Base-by-base conservation (phyloP, 2,329 filamentous ascomycete genomes). In the Tolypocladium cylindrosporum region DNA sequence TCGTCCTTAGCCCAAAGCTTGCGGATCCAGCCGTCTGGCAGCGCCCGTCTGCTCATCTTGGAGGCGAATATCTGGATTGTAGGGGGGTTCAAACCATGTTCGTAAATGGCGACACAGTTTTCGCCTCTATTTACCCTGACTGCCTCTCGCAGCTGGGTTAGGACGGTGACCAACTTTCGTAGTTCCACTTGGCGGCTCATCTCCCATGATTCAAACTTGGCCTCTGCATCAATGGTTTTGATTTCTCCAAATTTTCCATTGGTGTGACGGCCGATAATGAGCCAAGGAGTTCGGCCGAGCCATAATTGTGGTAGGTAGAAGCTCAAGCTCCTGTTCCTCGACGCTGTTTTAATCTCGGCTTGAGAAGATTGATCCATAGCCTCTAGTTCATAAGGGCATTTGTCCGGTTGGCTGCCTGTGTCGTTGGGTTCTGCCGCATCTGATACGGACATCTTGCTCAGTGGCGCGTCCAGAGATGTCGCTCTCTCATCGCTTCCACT, bases 201-300 rank as follows among this genome's bases (percentile, higher is more conserved):
- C 19, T 41, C 40, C 40, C 40, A 41, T 3, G 40, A 41, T 9
- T 7, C 9, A 41, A 41, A 41, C 16, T 9, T 1, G 14, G 14
- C 19, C 19, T 5, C 19, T 41, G 40, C 40, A 9, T 41, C 40
- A 16, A 41, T 41, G 16, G 19, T 9, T 16, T 8, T 41, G 40
- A 16, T 41, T 16, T 41, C 5, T 6, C 19, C 14, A n/a, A 41
- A 41, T 16, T 41, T 55, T 10, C 66, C 66, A 0, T 63, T 8
- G 1, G 4, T 14, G 55, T 69, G 66, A 0, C 42, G 24, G 9
- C 63, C 66, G 1, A 45, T 55, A 10, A 69, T 67, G 3, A 70
- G 55, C 40, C 61, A 65, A 0, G 61, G 60, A 5, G 66, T 68
- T 6, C 68, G 63, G 6, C 67, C 66, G 31, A 69, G 66, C 68